Evolutionary conservation across 2,329 filamentous ascomycete genomes (phyloP).

Genomic region (Mycosphaerella sp.): DNA sequence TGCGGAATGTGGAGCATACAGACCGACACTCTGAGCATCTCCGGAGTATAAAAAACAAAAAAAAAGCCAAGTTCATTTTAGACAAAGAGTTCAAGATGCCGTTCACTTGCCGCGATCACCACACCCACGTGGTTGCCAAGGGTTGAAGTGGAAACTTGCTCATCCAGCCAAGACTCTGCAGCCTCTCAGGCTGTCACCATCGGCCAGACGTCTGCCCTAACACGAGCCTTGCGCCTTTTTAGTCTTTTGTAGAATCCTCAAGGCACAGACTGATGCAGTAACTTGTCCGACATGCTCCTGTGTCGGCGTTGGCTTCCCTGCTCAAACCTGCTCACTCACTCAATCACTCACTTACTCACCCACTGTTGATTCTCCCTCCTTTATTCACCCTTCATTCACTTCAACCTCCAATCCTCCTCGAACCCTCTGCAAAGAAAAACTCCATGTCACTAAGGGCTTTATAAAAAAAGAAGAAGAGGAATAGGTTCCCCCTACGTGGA

Average conservation of each 20-base stretch:
- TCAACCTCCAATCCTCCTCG: not conserved
- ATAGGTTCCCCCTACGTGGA: not conserved
- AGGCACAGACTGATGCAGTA: not conserved
- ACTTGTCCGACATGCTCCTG: not conserved
- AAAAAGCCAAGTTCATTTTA: too few species aligned
- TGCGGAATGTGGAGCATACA: too few species aligned
- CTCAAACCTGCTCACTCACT: slow-evolving; percentile 14
- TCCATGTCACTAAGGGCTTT: too few species aligned
- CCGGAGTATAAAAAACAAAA: too few species aligned
- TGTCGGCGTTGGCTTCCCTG: not conserved
- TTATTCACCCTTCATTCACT: too few species aligned
- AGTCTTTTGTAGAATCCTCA: not conserved
- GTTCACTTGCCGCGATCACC: too few species aligned
- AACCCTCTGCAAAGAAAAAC: not conserved
- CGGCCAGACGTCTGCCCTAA: not conserved
- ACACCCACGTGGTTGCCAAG: not conserved
- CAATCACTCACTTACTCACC: not conserved
- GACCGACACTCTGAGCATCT: too few species aligned
- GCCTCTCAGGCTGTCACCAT: not conserved
- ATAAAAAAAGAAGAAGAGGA: too few species aligned
- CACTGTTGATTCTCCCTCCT: not conserved
- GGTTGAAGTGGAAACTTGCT: slow-evolving; percentile 2
- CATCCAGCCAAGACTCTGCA: not conserved
- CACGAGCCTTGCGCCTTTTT: not conserved
- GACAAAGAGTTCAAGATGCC: too few species aligned